Evolutionary conservation across 2,329 filamentous ascomycete species (phyloP).

Genomic region (Cercospora zeina): DNA sequence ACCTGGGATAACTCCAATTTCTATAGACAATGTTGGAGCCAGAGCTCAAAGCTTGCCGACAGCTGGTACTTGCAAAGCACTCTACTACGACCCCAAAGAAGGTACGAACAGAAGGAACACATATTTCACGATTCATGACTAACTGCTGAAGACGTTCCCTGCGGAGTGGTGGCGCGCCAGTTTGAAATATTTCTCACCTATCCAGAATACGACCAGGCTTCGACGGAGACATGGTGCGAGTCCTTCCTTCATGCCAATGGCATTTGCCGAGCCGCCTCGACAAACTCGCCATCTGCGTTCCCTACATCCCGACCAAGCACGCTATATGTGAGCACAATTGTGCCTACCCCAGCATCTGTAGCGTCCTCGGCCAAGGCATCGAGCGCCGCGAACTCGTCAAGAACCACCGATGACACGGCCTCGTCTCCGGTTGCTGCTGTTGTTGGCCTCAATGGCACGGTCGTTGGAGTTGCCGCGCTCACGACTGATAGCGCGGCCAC

Average conservation of each 20-base stretch:
- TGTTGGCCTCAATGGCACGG: not conserved
- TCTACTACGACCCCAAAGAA: constrained; percentile 37
- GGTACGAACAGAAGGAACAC: not conserved
- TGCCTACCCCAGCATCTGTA: not conserved
- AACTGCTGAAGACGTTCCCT: constrained; percentile 7
- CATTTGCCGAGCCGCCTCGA: constrained; percentile 10
- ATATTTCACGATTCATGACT: constrained; percentile 29
- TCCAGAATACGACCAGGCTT: constrained; percentile 12
- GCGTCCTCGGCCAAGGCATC: not conserved
- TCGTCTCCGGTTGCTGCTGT: not conserved
- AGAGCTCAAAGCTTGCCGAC: constrained; percentile 4
- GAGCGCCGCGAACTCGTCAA: not conserved
- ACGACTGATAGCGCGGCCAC: not conserved
- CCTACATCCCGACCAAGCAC: constrained; percentile 11
- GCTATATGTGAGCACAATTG: constrained; percentile 3
- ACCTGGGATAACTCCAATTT: constrained; percentile 27
- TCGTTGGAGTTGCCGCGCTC: not conserved
- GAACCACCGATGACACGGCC: not conserved
- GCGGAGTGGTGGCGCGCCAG: constrained; percentile 10
- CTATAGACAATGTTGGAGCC: constrained; percentile 17
- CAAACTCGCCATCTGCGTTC: constrained; percentile 16
- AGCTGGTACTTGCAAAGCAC: constrained; percentile 16
- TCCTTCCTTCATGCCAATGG: constrained; percentile 10
- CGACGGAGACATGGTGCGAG: constrained; percentile 12
- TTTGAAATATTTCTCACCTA: constrained; percentile 11